Percentiles rank a stretch among this genome's conserved stretches.
Conservation (phyloP, 345 rosid genomes). For the Angophora floribunda region DNA sequence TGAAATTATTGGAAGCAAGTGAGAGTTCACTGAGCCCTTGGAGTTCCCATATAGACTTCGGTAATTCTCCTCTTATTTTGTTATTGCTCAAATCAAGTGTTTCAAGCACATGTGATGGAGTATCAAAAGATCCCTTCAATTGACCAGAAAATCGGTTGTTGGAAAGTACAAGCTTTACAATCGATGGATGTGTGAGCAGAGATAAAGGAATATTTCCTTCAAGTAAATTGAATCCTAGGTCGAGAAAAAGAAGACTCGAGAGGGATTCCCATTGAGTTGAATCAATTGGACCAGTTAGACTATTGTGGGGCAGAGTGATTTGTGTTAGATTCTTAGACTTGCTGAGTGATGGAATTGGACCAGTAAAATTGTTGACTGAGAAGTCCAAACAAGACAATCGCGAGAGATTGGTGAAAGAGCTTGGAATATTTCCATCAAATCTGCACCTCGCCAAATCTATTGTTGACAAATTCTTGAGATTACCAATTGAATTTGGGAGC, state of each 20-base stretch:
- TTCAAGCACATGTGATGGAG: rapidly evolving
- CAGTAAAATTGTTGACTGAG: conserved; percentile 15
- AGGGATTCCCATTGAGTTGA: conserved; percentile 11
- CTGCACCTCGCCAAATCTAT: neutral
- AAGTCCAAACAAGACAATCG: conserved; percentile 13
- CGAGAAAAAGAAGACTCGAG: conserved; percentile 5
- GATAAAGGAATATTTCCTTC: conserved; percentile 16
- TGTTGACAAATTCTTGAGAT: neutral
- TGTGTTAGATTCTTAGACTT: neutral
- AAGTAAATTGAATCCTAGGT: conserved; percentile 9
- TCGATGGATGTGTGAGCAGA: conserved; percentile 1
- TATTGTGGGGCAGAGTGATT: conserved; percentile 7
- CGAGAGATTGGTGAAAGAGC: neutral
- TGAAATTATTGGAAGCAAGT: no score
- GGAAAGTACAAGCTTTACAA: neutral
- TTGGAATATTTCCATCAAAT: conserved; percentile 13
- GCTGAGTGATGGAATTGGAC: conserved; percentile 20
- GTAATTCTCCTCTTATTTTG: no score
- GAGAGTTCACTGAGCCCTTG: no score
- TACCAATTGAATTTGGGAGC: conserved; percentile 22
- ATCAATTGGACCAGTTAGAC: conserved; percentile 8
- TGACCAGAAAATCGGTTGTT: conserved; percentile 6
- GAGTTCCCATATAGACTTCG: no score
- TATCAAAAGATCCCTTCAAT: conserved; percentile 14
- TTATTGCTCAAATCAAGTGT: no score